Percentiles rank a stretch among this genome's conserved stretches.
Evolutionary conservation across 1,139 yeast genomes (phyloP).

Genomic region (Chernovozyma aurita): DNA sequence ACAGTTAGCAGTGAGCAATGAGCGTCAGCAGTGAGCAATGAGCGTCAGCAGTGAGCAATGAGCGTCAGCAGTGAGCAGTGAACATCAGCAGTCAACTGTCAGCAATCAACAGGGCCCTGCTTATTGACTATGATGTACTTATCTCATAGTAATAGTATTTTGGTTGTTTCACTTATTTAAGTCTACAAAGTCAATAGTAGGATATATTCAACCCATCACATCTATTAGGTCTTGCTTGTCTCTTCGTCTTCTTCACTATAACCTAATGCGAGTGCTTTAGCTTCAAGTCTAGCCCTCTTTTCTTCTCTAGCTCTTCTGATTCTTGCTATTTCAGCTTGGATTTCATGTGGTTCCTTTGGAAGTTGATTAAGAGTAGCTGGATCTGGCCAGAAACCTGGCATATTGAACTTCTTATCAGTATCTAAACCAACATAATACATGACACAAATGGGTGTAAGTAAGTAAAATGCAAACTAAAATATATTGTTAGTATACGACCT

Average conservation of each 20-base stretch:
- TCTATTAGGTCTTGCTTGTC: no score
- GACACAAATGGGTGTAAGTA: slow-evolving; percentile 78
- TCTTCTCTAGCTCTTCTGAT: slow-evolving; percentile 72
- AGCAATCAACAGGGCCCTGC: no score
- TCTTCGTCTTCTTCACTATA: slow-evolving; percentile 38
- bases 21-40: no score
- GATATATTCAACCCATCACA: no score
- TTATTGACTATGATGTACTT: no score
- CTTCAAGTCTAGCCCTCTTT: slow-evolving; percentile 70
- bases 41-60: no score
- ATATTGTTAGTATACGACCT: slow-evolving; percentile 13
- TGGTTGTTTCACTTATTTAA: no score
- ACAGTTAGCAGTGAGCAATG: no score
- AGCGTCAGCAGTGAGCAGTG: no score
- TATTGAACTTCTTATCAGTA: slow-evolving; percentile 81
- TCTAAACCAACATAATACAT: slow-evolving; percentile 92
- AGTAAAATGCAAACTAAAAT: slow-evolving; percentile 72
- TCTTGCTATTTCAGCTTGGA: slow-evolving; percentile 85
- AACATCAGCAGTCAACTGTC: no score
- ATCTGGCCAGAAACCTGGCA: slow-evolving; percentile 98
- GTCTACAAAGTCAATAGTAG: no score
- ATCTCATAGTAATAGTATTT: no score
- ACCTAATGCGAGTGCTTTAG: slow-evolving; percentile 65
- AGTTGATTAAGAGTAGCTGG: slow-evolving; percentile 86
- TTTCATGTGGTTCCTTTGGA: slow-evolving; percentile 90